Conservation (phyloP, 106 monocot genomes). For the Dioscorea alata region DNA sequence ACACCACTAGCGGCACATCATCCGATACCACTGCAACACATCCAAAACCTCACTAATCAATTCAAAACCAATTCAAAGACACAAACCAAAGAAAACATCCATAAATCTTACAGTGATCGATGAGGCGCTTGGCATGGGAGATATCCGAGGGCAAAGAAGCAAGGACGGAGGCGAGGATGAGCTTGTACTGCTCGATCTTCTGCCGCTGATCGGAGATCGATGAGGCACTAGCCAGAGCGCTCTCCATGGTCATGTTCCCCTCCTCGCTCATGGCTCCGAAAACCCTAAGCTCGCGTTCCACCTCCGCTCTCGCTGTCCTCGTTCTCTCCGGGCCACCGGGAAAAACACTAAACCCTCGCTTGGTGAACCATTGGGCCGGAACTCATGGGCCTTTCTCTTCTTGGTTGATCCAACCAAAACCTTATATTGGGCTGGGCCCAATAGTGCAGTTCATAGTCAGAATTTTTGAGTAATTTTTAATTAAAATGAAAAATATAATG, state of each 20-base stretch:
- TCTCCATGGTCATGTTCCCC: conserved; percentile 37
- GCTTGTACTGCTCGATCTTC: conserved; percentile 95
- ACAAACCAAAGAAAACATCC: not conserved
- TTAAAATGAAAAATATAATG: too few species aligned
- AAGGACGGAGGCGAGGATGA: conserved; percentile 73
- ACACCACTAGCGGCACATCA: conserved; percentile 90
- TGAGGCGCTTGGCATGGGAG: conserved; percentile 77
- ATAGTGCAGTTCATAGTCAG: too few species aligned
- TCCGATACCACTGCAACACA: conserved; percentile 74
- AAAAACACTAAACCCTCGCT: too few species aligned
- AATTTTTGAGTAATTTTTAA: too few species aligned
- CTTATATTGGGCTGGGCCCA: too few species aligned
- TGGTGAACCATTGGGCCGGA: too few species aligned
- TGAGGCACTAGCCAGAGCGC: conserved; percentile 61
- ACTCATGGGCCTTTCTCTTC: too few species aligned
- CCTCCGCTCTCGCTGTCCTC: too few species aligned
- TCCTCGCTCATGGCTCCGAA: not conserved
- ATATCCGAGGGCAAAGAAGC: conserved; percentile 51
- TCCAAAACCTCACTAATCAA: not conserved
- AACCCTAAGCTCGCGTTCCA: not conserved
- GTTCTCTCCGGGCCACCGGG: too few species aligned
- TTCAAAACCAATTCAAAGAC: not conserved
- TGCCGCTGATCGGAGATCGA: conserved; percentile 79
- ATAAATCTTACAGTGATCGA: conserved; percentile 74
- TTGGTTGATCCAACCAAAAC: too few species aligned